Evolutionary conservation across 495 filamentous ascomycete species (phyloP).

Genomic region (Apiosordaria backusii): DNA sequence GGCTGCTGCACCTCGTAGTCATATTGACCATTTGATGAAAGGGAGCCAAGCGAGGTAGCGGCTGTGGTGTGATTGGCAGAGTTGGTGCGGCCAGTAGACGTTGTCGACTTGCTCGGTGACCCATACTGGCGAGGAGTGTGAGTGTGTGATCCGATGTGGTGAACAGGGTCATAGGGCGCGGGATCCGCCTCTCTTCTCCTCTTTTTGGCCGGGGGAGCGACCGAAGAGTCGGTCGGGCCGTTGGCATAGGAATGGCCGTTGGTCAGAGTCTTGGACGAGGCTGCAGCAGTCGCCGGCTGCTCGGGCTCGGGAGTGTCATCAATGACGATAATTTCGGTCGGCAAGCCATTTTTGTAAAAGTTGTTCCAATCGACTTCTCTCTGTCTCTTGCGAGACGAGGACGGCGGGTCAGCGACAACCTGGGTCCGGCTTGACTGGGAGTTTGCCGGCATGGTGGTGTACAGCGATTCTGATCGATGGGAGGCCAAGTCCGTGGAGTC

Average conservation of each 20-base stretch:
- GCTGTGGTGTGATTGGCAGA: slow-evolving; percentile 83
- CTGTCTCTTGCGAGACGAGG: slow-evolving; percentile 49
- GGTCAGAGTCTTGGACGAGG: slow-evolving; percentile 28
- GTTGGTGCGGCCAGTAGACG: slow-evolving; percentile 83
- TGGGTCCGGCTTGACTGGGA: slow-evolving; percentile 21
- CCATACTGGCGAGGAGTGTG: slow-evolving; percentile 49
- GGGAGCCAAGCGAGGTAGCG: slow-evolving; percentile 78
- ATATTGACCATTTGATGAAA: slow-evolving; percentile 60
- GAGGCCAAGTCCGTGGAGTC: slow-evolving; percentile 27
- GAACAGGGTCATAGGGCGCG: slow-evolving; percentile 45
- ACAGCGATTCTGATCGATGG: slow-evolving; percentile 20
- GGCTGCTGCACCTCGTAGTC: slow-evolving; percentile 46
- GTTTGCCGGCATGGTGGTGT: slow-evolving; percentile 39
- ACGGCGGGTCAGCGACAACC: slow-evolving; percentile 31
- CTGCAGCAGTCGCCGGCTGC: slow-evolving; percentile 25
- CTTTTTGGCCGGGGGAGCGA: slow-evolving; percentile 45
- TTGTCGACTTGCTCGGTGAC: slow-evolving; percentile 58
- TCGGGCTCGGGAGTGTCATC: slow-evolving; percentile 79
- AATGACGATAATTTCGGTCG: slow-evolving; percentile 93
- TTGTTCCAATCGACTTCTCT: slow-evolving; percentile 76
- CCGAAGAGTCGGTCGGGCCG: slow-evolving; percentile 20
- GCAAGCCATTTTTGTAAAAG: slow-evolving; percentile 90
- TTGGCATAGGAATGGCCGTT: slow-evolving; percentile 26
- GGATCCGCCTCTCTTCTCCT: slow-evolving; percentile 46
- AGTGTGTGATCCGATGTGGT: slow-evolving; percentile 62